phyloP scores from a whole-genome alignment of 1,139 yeast species.

The Hemisphaericaspora subhashii region DNA sequence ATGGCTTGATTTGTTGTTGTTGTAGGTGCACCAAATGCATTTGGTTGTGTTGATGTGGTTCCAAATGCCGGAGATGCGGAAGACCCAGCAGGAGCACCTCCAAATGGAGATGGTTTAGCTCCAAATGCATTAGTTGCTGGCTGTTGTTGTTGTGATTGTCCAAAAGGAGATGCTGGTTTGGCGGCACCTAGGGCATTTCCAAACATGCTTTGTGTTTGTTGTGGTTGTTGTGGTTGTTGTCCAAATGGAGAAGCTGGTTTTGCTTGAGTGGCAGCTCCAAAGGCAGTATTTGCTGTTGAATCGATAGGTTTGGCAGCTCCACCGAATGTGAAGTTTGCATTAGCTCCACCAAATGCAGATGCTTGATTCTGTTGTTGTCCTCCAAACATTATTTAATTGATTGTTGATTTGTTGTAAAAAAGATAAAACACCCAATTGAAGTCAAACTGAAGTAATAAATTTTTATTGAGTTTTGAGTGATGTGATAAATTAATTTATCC shows the following conservation, averaged over 20 bases:
- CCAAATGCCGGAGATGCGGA: conserved; percentile 8
- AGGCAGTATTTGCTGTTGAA: neutral
- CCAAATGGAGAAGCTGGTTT: conserved; percentile 5
- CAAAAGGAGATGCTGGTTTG: neutral
- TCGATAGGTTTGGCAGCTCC: neutral
- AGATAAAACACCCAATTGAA: neutral
- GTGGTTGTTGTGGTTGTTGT: conserved; percentile 6
- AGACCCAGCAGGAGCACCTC: neutral
- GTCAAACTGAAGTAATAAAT: too few species aligned
- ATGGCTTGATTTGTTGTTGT: conserved; percentile 4
- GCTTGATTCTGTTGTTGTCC: conserved; percentile 3
- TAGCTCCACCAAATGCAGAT: conserved; percentile 10
- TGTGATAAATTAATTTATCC: too few species aligned
- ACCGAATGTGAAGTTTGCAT: neutral
- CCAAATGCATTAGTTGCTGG: neutral
- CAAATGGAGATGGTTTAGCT: neutral
- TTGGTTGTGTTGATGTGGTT: conserved; percentile 8
- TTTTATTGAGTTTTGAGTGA: too few species aligned
- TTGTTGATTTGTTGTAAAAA: neutral
- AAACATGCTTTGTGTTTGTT: conserved; percentile 5
- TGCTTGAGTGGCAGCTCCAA: conserved; percentile 1
- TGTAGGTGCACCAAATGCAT: conserved; percentile 18
- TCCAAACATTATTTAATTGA: conserved; percentile 7
- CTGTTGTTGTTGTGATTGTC: too few species aligned
- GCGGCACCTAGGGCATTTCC: neutral